phyloP scores from a whole-genome alignment of 257 asterid species.

The Anisodus tanguticus region DNA sequence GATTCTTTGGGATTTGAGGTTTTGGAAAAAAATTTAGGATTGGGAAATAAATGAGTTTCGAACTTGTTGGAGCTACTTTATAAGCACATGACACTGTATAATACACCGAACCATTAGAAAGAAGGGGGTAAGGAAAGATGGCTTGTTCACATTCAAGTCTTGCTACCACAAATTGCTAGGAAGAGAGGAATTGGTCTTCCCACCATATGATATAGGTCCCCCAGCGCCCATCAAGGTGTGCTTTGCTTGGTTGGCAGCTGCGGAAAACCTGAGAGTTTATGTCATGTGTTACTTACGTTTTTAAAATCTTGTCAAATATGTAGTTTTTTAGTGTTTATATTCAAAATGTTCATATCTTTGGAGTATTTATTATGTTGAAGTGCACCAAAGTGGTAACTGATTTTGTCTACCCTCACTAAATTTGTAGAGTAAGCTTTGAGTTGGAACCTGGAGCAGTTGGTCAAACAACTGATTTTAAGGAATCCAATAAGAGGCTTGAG shows the following conservation, averaged over 20 bases:
- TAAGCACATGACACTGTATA: too few species aligned
- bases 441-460: conserved; percentile 92
- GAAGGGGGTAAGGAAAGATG: too few species aligned
- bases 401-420: not conserved
- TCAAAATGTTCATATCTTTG: not conserved
- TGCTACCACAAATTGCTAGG: too few species aligned
- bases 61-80: too few species aligned
- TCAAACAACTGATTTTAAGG: conserved; percentile 92
- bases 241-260: not conserved
- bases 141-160: too few species aligned
- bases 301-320: not conserved
- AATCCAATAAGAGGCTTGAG: conserved; percentile 80
- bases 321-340: not conserved
- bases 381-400: conserved; percentile 15
- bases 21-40: too few species aligned
- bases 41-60: too few species aligned
- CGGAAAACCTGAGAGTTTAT: not conserved
- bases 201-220: not conserved
- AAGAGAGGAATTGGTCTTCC: too few species aligned
- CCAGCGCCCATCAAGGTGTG: not conserved
- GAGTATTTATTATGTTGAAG: conserved; percentile 18
- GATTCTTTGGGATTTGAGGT: too few species aligned
- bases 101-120: too few species aligned
- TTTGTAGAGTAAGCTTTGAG: conserved; percentile 84
- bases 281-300: not conserved